Conservation (phyloP, 176 grass and related monocot genomes). For the Thinopyrum elongatum region DNA sequence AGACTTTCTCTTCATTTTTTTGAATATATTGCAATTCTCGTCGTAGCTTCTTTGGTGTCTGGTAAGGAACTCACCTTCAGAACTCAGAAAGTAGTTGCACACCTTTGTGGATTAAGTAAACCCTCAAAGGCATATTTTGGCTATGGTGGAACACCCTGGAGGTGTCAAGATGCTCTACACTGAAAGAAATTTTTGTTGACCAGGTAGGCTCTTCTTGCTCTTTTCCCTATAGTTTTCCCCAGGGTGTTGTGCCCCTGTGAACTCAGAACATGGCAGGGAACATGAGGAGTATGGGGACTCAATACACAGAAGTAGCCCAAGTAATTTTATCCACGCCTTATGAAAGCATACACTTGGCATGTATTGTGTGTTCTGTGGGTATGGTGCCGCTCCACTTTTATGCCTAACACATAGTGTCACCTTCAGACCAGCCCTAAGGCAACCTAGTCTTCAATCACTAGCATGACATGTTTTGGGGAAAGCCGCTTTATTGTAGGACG, state of each 20-base stretch:
- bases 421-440: neutral
- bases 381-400: neutral
- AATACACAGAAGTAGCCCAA: too few species aligned
- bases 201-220: too few species aligned
- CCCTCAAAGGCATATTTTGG: too few species aligned
- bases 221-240: too few species aligned
- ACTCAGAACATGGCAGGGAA: too few species aligned
- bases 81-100: neutral
- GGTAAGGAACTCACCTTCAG: neutral
- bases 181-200: too few species aligned
- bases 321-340: too few species aligned
- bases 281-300: too few species aligned
- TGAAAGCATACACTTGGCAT: neutral
- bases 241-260: too few species aligned
- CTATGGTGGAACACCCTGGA: too few species aligned
- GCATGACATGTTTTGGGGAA: neutral
- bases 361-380: neutral
- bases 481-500: neutral
- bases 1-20: neutral
- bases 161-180: too few species aligned
- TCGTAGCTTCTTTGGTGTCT: neutral
- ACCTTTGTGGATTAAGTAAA: neutral
- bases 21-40: neutral
- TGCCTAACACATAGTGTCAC: neutral
- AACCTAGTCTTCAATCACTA: too few species aligned